phyloP scores from a whole-genome alignment of 805 yeast genomes.

The Priceomyces fermenticarens region DNA sequence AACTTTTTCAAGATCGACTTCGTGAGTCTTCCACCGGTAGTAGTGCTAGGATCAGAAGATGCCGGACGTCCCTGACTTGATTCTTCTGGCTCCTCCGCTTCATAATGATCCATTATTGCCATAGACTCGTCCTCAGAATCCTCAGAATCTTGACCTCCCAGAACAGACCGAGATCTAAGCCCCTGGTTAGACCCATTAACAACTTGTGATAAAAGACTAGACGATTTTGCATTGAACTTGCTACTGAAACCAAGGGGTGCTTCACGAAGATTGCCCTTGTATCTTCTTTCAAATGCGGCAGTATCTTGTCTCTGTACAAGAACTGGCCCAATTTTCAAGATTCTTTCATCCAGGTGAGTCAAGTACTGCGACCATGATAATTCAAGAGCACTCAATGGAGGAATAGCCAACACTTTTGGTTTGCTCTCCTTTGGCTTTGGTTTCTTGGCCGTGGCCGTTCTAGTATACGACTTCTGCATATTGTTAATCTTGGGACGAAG shows the following conservation, averaged over 20 bases:
- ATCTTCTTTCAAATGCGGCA: conserved; percentile 53
- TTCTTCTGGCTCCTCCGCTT: conserved; percentile 14
- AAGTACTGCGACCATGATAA: conserved; percentile 57
- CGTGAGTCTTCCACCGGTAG: conserved; percentile 5
- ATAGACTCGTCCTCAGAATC: conserved; percentile 44
- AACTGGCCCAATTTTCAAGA: conserved; percentile 55
- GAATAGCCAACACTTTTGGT: conserved; percentile 32
- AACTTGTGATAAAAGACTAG: conserved; percentile 36
- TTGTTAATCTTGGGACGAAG: conserved; percentile 49
- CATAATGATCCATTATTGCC: conserved; percentile 57
- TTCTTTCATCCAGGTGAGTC: conserved; percentile 56
- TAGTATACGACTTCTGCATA: conserved; percentile 18
- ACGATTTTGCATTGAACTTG: conserved; percentile 14
- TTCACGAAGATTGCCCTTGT: conserved; percentile 55
- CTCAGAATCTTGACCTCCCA: conserved; percentile 12
- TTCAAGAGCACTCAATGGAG: conserved; percentile 53
- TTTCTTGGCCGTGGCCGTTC: conserved; percentile 9
- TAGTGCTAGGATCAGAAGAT: background rate
- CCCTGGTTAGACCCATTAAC: conserved; percentile 32
- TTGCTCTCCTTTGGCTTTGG: conserved; percentile 10
- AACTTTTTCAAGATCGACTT: conserved; percentile 15
- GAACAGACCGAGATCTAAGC: conserved; percentile 13
- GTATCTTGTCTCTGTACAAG: conserved; percentile 43
- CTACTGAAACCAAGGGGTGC: conserved; percentile 48
- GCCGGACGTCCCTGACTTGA: conserved; percentile 5